Conservation (phyloP, 805 yeast genomes). For the Pichia kluyveri region DNA sequence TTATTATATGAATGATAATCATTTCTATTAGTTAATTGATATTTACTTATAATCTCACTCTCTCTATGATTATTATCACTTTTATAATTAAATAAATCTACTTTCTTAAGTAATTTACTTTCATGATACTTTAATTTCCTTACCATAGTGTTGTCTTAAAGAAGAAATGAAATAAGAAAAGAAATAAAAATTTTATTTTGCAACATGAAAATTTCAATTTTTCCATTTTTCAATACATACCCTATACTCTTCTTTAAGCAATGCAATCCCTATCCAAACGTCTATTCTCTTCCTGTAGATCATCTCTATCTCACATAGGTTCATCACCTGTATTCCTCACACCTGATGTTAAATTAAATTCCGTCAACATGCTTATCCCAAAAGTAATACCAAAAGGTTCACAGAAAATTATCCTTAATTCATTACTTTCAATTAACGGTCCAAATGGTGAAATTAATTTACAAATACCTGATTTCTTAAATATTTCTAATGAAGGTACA, state of each 20-base stretch:
- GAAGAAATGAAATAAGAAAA: neutral
- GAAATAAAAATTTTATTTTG: neutral
- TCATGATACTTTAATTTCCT: constrained; percentile 91
- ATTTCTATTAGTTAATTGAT: constrained; percentile 89
- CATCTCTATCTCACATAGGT: constrained; percentile 61
- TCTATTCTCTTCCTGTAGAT: constrained; percentile 18
- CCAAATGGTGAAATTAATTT: constrained; percentile 65
- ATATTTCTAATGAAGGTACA: constrained; percentile 17
- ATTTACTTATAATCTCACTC: constrained; percentile 91
- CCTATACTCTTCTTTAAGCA: neutral
- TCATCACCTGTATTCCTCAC: constrained; percentile 64
- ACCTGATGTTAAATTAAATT: constrained; percentile 44
- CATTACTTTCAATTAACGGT: constrained; percentile 55
- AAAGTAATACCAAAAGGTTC: constrained; percentile 60
- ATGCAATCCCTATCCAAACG: no score
- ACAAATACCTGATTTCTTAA: constrained; percentile 66
- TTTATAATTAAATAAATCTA: constrained; percentile 96
- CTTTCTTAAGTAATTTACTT: constrained; percentile 87
- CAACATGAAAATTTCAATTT: no score
- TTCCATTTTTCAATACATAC: no score
- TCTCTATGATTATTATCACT: constrained; percentile 94
- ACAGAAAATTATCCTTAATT: constrained; percentile 46
- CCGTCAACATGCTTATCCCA: constrained; percentile 45
- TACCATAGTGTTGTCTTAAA: constrained; percentile 41
- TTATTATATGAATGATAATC: constrained; percentile 92